phyloP scores from a whole-genome alignment of 768 basidiomycete species.

The Mycena galopus region DNA sequence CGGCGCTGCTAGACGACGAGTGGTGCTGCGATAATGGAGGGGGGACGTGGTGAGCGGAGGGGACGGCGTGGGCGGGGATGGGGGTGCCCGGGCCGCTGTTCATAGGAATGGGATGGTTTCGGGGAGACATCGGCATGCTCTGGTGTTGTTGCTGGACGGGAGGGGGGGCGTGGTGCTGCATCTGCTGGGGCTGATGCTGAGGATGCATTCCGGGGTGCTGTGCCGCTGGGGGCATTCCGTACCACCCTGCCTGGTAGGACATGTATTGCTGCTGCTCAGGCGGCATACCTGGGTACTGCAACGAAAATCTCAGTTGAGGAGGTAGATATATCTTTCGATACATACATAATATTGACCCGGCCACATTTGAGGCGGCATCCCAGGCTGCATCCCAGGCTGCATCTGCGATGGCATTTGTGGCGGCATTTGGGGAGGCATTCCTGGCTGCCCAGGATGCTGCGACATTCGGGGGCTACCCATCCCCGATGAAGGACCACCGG shows the following conservation, averaged over 20 bases:
- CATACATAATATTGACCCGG: constrained; percentile 68
- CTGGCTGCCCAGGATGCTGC: constrained; percentile 67
- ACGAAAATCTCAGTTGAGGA: constrained; percentile 18
- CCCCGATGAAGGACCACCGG: constrained; percentile 64
- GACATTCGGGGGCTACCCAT: constrained; percentile 75
- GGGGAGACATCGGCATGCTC: constrained; percentile 77
- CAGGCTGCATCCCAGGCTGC: constrained; percentile 48
- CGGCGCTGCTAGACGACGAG: constrained; percentile 60
- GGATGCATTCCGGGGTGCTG: constrained; percentile 50
- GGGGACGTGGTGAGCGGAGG: constrained; percentile 53
- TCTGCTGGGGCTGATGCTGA: constrained; percentile 58
- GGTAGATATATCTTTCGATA: constrained; percentile 26
- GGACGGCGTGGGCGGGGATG: constrained; percentile 71
- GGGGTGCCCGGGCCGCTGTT: constrained; percentile 71
- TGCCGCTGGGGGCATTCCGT: constrained; percentile 48
- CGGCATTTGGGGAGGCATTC: constrained; percentile 60
- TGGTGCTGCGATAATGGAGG: constrained; percentile 61
- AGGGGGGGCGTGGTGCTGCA: constrained; percentile 64
- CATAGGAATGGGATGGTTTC: constrained; percentile 63
- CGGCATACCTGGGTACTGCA: constrained; percentile 56
- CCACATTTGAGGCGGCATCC: constrained; percentile 54
- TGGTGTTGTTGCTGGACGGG: constrained; percentile 59
- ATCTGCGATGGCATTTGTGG: constrained; percentile 49
- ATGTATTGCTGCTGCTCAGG: constrained; percentile 62
- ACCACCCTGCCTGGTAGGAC: constrained; percentile 57